A percentile compares a stretch with the other conserved stretches of the same genome.
phyloP scores from a whole-genome alignment of 2,329 filamentous ascomycete species.

The Xylaria sp. region DNA sequence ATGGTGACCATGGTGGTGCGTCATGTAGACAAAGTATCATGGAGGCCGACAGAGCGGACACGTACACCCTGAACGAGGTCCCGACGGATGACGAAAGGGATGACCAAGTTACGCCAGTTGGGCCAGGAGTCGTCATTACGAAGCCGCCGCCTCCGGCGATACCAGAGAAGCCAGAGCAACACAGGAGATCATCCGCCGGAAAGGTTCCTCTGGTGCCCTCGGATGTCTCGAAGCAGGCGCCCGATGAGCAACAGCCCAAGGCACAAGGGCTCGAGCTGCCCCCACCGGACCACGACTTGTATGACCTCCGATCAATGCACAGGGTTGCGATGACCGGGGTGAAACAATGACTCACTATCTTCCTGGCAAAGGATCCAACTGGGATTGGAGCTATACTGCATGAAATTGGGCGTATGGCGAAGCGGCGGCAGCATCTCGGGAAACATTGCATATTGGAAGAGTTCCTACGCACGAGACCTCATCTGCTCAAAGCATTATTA shows the following conservation, averaged over 20 bases:
- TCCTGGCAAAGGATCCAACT: conserved; percentile 16
- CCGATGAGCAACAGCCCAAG: conserved; percentile 33
- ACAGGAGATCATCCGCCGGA: conserved; percentile 28
- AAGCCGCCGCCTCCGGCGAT: conserved; percentile 24
- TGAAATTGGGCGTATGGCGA: conserved; percentile 46
- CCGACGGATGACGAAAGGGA: conserved; percentile 38
- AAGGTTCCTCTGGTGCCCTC: conserved; percentile 9
- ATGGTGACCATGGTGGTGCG: conserved; percentile 36
- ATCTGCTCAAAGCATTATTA: conserved; percentile 27
- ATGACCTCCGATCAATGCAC: conserved; percentile 48
- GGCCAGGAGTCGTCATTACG: background rate
- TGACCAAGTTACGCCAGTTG: background rate
- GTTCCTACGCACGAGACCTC: conserved; percentile 24
- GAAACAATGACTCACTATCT: conserved; percentile 41
- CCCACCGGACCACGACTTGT: conserved; percentile 37
- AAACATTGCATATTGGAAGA: conserved; percentile 31
- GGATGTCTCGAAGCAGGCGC: conserved; percentile 13
- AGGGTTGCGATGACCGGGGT: conserved; percentile 48
- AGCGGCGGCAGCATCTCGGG: conserved; percentile 34
- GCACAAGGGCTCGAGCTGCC: conserved; percentile 5
- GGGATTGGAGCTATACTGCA: conserved; percentile 38
- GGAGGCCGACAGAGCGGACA: conserved; percentile 28
- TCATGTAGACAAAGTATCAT: conserved; percentile 26
- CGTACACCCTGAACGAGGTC: conserved; percentile 38
- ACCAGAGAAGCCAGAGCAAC: conserved; percentile 30